Evolutionary conservation across 2,329 filamentous ascomycete genomes (phyloP).

Genomic region (Colletotrichum sp.): DNA sequence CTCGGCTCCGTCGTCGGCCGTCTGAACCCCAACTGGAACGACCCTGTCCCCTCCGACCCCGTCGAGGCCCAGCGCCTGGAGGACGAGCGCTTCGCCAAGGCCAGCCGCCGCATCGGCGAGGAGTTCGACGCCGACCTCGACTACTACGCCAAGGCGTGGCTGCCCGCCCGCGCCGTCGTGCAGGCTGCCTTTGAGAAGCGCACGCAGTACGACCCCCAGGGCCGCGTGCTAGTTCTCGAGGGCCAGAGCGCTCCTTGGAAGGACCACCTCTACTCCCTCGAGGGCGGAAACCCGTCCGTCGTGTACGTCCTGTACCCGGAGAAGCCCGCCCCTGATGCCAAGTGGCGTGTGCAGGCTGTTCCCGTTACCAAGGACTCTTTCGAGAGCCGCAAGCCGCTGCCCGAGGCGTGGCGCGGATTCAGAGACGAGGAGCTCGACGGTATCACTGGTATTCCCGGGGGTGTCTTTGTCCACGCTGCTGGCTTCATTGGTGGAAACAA

Average conservation of each 20-base stretch:
- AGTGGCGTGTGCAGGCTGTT: slow-evolving; percentile 96
- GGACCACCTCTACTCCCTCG: slow-evolving; percentile 90
- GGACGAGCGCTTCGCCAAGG: slow-evolving; percentile 78
- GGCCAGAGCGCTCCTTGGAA: slow-evolving; percentile 88
- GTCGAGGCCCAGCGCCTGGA: slow-evolving; percentile 73
- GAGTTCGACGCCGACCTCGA: slow-evolving; percentile 84
- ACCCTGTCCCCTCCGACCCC: slow-evolving; percentile 58
- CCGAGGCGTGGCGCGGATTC: slow-evolving; percentile 90
- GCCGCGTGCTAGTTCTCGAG: slow-evolving; percentile 82
- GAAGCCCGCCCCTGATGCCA: slow-evolving; percentile 73
- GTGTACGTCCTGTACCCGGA: slow-evolving; percentile 94
- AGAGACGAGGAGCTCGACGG: slow-evolving; percentile 84
- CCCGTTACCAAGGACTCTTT: slow-evolving; percentile 85
- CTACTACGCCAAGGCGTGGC: slow-evolving; percentile 78
- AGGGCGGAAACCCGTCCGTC: slow-evolving; percentile 66
- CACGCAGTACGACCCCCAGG: slow-evolving; percentile 70
- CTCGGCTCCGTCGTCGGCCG: slow-evolving; percentile 84
- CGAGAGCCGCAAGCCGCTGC: slow-evolving; percentile 87
- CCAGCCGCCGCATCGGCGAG: slow-evolving; percentile 84
- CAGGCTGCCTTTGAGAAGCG: slow-evolving; percentile 76
- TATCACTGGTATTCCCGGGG: slow-evolving; percentile 71
- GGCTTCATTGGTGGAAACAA: slow-evolving; percentile 97
- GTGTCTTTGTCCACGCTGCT: slow-evolving; percentile 91
- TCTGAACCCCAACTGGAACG: slow-evolving; percentile 83
- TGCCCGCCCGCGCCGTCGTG: slow-evolving; percentile 85